phyloP scores from a whole-genome alignment of 768 basidiomycete species.

The Cystobasidium onofrii region DNA sequence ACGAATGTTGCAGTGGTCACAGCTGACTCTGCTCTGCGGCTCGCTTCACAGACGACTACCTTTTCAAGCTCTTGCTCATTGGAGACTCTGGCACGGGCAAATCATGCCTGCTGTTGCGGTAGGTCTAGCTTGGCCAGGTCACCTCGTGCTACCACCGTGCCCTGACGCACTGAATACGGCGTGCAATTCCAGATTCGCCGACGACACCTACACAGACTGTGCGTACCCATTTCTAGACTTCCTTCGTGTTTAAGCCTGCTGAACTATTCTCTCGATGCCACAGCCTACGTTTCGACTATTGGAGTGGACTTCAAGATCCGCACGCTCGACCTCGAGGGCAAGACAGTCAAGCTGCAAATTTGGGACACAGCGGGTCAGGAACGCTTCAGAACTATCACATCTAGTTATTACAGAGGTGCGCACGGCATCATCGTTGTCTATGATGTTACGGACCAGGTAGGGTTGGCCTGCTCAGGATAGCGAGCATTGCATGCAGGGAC shows the following conservation, averaged over 20 bases:
- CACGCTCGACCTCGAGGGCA: slow-evolving; percentile 95
- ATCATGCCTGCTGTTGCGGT: slow-evolving; percentile 60
- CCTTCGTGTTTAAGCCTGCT: not conserved
- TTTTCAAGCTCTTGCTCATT: slow-evolving; percentile 38
- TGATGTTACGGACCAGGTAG: slow-evolving; percentile 68
- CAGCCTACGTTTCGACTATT: slow-evolving; percentile 91
- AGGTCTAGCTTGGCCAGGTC: slow-evolving; percentile 91
- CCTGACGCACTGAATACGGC: not conserved
- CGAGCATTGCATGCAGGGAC: not conserved
- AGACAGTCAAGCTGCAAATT: slow-evolving; percentile 97
- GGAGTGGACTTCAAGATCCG: slow-evolving; percentile 99
- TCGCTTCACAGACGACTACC: slow-evolving; percentile 35
- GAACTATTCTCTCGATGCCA: not conserved
- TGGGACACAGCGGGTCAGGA: slow-evolving; percentile 99
- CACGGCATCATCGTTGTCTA: slow-evolving; percentile 96
- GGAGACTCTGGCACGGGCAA: slow-evolving; percentile 69
- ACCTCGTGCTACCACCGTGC: not conserved
- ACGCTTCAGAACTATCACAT: slow-evolving; percentile 94
- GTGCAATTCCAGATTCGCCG: slow-evolving; percentile 74
- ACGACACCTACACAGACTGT: slow-evolving; percentile 96
- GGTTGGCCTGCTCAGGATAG: not conserved
- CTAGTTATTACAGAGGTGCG: slow-evolving; percentile 95
- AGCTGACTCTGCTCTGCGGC: no score
- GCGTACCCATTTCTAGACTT: not conserved
- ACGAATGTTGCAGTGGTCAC: no score